These are phyloP conservation scores for Cordyceps pruinosa DNA, from an alignment of 2,329 filamentous ascomycete genomes.

Conservation along the genomic window DNA sequence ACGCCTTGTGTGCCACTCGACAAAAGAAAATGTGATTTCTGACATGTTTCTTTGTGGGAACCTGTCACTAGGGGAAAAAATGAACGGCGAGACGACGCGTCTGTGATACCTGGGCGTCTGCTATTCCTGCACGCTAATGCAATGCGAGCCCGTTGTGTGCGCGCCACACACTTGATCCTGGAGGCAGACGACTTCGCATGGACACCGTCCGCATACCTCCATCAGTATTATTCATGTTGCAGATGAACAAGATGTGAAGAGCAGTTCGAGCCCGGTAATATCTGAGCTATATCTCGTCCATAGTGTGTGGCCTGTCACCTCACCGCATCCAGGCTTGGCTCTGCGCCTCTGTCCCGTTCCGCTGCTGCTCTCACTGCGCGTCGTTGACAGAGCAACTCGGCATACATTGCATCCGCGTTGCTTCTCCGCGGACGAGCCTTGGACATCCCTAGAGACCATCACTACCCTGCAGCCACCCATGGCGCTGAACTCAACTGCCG, in stretches of 20 bases:
- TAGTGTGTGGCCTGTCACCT: background rate
- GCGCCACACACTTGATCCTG: background rate
- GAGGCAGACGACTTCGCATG: background rate
- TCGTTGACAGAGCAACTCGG: too few relatives aligned
- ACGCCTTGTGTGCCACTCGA: background rate
- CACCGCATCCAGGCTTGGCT: too few relatives aligned
- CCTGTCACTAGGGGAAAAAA: background rate
- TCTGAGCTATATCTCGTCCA: background rate
- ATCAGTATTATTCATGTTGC: background rate
- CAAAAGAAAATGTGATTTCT: background rate
- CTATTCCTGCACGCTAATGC: background rate
- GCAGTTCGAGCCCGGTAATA: background rate
- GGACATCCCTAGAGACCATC: too few relatives aligned
- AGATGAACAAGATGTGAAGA: background rate
- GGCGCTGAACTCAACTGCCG: too few relatives aligned
- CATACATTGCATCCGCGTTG: too few relatives aligned
- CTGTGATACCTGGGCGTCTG: background rate
- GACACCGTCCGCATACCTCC: background rate
- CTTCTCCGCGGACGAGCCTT: too few relatives aligned
- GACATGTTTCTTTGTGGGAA: background rate
- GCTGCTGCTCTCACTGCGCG: too few relatives aligned
- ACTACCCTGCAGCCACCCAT: too few relatives aligned
- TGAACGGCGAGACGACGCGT: background rate
- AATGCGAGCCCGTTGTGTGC: background rate
- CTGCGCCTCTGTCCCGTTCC: too few relatives aligned